A percentile compares a stretch with the other conserved stretches of the same genome.
Conservation (phyloP, 2,329 filamentous ascomycete genomes). For the Aspergillus sp. region DNA sequence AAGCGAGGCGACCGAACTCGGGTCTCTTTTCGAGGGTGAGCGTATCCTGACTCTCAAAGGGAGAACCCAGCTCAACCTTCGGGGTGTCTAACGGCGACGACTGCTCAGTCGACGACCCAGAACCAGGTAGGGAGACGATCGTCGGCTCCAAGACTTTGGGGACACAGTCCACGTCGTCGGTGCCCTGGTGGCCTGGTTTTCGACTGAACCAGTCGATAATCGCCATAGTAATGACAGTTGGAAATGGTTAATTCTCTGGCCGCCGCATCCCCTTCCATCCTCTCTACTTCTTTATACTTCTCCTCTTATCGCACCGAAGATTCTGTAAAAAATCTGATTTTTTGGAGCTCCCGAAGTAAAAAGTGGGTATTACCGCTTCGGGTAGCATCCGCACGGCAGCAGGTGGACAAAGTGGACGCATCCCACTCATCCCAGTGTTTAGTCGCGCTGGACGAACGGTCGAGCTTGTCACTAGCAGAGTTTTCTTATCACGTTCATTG, state of each 20-base stretch:
- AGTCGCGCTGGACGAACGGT: no score
- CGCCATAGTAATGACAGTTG: not conserved
- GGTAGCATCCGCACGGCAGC: conserved; percentile 2
- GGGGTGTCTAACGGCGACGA: conserved; percentile 13
- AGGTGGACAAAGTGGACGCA: not conserved
- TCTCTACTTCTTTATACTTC: not conserved
- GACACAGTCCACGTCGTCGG: not conserved
- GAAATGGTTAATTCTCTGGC: not conserved
- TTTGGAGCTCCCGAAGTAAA: conserved; percentile 3
- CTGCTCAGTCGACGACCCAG: not conserved
- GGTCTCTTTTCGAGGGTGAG: conserved; percentile 22
- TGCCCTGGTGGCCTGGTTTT: not conserved
- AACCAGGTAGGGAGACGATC: conserved; percentile 11
- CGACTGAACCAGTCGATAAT: conserved; percentile 3
- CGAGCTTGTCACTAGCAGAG: no score
- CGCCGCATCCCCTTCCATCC: not conserved
- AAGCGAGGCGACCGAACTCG: conserved; percentile 35
- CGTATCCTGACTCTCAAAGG: conserved; percentile 17
- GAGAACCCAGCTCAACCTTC: conserved; percentile 15
- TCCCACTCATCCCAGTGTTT: not conserved
- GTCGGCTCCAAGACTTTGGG: conserved; percentile 17
- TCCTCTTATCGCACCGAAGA: not conserved
- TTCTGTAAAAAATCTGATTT: conserved; percentile 1
- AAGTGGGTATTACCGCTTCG: conserved; percentile 8
- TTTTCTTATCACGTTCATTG: no score